Percentiles rank a stretch among this genome's conserved stretches.
These are phyloP conservation scores for Yamadazyma pseudoaaseri DNA, from an alignment of 1,139 yeast species.

Conservation along the genomic window DNA sequence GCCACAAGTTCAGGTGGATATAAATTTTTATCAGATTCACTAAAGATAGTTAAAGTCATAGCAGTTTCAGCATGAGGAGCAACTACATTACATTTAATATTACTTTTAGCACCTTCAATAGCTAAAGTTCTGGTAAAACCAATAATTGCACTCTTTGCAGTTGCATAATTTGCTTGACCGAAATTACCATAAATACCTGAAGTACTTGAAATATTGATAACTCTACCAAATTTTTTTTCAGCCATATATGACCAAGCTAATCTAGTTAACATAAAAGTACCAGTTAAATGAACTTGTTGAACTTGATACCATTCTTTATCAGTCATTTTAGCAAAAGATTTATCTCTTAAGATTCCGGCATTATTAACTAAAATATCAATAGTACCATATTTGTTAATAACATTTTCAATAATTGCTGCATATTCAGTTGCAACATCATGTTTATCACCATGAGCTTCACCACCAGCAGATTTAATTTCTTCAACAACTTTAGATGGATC, in stretches of 20 bases:
- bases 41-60: slow-evolving; percentile 88
- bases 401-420: slow-evolving; percentile 74
- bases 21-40: slow-evolving; percentile 71
- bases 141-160: slow-evolving; percentile 88
- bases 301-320: slow-evolving; percentile 84
- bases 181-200: slow-evolving; percentile 97
- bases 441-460: slow-evolving; percentile 77
- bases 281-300: slow-evolving; percentile 76
- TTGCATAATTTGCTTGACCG: slow-evolving; percentile 95
- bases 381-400: slow-evolving; percentile 73
- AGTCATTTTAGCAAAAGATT: slow-evolving; percentile 80
- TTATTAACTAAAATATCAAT: slow-evolving; percentile 87
- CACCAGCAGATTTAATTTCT: slow-evolving; percentile 77
- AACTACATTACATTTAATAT: slow-evolving; percentile 76
- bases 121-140: slow-evolving; percentile 88
- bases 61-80: slow-evolving; percentile 99
- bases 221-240: slow-evolving; percentile 76
- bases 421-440: slow-evolving; percentile 84
- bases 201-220: slow-evolving; percentile 88
- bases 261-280: slow-evolving; percentile 79
- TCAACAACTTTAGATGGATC: slow-evolving; percentile 73
- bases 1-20: slow-evolving; percentile 91
- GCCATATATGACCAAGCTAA: slow-evolving; percentile 91
- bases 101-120: slow-evolving; percentile 79
- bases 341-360: slow-evolving; percentile 93